Base-by-base conservation (phyloP, 257 asterid genomes). In the Agastache rugosa region DNA sequence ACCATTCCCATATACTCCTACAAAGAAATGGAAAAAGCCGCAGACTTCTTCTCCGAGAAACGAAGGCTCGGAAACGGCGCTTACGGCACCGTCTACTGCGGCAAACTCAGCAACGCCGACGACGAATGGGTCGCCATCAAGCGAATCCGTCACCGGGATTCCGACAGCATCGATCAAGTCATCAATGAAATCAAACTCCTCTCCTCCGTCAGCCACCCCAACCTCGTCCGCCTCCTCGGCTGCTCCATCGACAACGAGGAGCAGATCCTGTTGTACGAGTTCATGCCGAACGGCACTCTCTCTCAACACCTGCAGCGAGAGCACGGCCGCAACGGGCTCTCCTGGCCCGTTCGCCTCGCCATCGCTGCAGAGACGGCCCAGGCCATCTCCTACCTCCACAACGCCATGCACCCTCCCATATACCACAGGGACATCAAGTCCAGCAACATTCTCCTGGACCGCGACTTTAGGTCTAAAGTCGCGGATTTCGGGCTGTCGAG, bases 401-500 rank as follows among this genome's bases (percentile, higher is more conserved):
- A 87, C 29, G 87, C 92, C 0, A 82, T 75, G 74, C 78, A 85
- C 59, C 97, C 97, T 39, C 97, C 97, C 0, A 92, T 92, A 4
- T 92, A 80, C 22, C 97, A 92, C 51, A 76, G 97, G 53, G 97
- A 92, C 66, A 81, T 92, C 2, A 92, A 92, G 29, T 88, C 97
- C 0, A 92, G 92, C 75, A 92, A 92, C 85, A 92, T 92, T 14
- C 80, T 92, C 0, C 45, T 92, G 75, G 96, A 92, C 56, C 73
- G 73, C 59, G 69, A 85, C 35, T 85, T 68, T 83, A 81, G 72
- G 64, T 81, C 97, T 6, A 92, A 92, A 77, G 93, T 92, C 0
- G 96, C 96, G 0, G 97, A 92, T 77, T 92, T 92, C 4, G 97
- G 97, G 14, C 92, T 90, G 1, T 90, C 96, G 2, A 79, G 97